Conservation (phyloP, 1,284 basidiomycete species). For the Cryptococcus amylolentus region DNA sequence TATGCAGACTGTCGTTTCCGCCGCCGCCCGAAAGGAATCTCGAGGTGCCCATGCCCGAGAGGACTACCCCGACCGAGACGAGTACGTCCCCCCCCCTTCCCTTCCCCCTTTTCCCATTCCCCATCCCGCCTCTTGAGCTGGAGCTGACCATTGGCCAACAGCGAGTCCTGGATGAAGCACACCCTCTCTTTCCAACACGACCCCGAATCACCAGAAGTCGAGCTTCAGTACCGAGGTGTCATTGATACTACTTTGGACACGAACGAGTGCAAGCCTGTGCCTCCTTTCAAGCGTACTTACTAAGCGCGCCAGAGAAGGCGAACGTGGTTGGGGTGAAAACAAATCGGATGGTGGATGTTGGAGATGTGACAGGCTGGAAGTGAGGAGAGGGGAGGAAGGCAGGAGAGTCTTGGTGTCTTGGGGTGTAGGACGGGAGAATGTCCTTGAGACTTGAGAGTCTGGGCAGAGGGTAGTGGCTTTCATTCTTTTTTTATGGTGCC, state of each 20-base stretch:
- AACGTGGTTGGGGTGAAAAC: neutral
- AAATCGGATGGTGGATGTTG: no score
- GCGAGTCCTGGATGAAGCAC: slow-evolving; percentile 95
- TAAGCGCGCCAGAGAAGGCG: slow-evolving; percentile 1
- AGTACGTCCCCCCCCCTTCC: slow-evolving; percentile 50
- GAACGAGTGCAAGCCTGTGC: slow-evolving; percentile 75
- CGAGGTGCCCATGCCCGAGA: slow-evolving; percentile 97
- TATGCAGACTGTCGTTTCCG: slow-evolving; percentile 90
- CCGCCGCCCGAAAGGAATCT: slow-evolving; percentile 93
- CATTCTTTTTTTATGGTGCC: neutral
- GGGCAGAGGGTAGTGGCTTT: neutral
- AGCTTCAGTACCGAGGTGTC: slow-evolving; percentile 84
- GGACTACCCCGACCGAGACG: slow-evolving; percentile 74
- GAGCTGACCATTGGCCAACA: slow-evolving; percentile 38
- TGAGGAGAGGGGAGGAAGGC: neutral
- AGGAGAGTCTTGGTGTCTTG: neutral
- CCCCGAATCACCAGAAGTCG: slow-evolving; percentile 68
- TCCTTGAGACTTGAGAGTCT: neutral
- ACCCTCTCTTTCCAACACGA: slow-evolving; percentile 83
- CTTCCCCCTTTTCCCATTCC: neutral
- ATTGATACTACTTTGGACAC: slow-evolving; percentile 86
- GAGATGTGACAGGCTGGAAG: neutral
- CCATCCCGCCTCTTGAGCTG: neutral
- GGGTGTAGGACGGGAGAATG: neutral
- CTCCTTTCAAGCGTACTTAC: slow-evolving; percentile 39